These are phyloP conservation scores for Syncephalastrum sp. DNA, from an alignment of 371 early-diverging fungal species.

Conservation along the genomic window DNA sequence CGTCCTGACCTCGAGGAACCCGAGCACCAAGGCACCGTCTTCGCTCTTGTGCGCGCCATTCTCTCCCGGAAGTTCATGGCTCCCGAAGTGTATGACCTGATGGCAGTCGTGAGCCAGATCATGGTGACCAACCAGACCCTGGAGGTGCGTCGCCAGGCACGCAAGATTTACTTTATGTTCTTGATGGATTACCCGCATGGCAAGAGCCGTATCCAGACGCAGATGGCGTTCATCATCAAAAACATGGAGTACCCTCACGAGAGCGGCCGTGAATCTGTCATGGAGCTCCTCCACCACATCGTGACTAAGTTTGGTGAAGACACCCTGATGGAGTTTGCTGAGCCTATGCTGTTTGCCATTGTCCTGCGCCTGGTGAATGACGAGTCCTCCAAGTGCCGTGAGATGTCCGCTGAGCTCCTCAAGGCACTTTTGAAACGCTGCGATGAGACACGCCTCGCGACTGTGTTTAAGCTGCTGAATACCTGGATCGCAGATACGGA, in stretches of 20 bases:
- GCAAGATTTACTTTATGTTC: slow-evolving; percentile 83
- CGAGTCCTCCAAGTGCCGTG: slow-evolving; percentile 86
- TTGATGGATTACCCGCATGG: slow-evolving; percentile 94
- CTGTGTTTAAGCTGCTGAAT: slow-evolving; percentile 59
- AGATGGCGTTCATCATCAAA: slow-evolving; percentile 83
- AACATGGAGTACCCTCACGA: slow-evolving; percentile 90
- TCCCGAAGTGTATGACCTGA: slow-evolving; percentile 88
- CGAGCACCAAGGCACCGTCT: slow-evolving; percentile 81
- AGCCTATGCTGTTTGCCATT: slow-evolving; percentile 82
- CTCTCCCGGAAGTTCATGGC: slow-evolving; percentile 82
- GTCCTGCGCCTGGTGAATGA: slow-evolving; percentile 87
- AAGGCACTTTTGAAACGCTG: slow-evolving; percentile 63
- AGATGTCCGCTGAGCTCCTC: slow-evolving; percentile 80
- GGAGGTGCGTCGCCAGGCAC: slow-evolving; percentile 81
- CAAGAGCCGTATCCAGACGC: slow-evolving; percentile 69
- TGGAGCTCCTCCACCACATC: slow-evolving; percentile 80
- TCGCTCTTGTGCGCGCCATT: slow-evolving; percentile 84
- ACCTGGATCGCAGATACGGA: slow-evolving; percentile 71
- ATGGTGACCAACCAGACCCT: slow-evolving; percentile 85
- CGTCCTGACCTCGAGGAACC: slow-evolving; percentile 88
- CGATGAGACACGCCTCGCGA: slow-evolving; percentile 51
- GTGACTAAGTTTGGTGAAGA: slow-evolving; percentile 78
- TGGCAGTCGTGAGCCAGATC: slow-evolving; percentile 74
- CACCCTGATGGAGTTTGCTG: slow-evolving; percentile 70
- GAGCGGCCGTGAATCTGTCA: slow-evolving; percentile 84